Evolutionary conservation across 306 rosid species (phyloP).

Genomic region (Prunus kanzakura): DNA sequence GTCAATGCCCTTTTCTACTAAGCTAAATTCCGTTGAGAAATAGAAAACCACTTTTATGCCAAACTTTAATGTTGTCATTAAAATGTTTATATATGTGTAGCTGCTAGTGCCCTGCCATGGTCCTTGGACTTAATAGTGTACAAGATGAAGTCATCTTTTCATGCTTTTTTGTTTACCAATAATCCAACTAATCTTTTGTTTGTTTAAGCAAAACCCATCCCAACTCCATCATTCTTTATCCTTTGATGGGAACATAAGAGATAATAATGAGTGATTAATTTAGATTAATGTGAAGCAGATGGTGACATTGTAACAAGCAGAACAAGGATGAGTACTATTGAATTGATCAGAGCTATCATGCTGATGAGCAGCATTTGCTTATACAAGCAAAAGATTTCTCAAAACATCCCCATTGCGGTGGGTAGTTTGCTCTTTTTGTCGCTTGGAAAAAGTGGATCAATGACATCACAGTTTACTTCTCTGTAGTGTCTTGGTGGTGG

Average conservation of each 20-base stretch:
- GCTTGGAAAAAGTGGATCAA: not conserved
- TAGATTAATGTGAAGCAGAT: not conserved
- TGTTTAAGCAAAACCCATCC: constrained; percentile 17
- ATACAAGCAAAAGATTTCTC: not conserved
- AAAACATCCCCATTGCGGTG: not conserved
- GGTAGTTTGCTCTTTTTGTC: not conserved
- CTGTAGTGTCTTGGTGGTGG: not conserved
- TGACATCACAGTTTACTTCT: not conserved
- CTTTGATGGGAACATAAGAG: constrained; percentile 13
- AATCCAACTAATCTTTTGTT: constrained; percentile 29
- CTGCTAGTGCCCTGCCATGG: not conserved
- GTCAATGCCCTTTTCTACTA: rapidly evolving
- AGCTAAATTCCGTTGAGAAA: too few relatives aligned
- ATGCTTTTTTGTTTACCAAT: constrained; percentile 22
- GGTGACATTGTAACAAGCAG: constrained; percentile 20
- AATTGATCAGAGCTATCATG: not conserved
- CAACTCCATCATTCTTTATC: constrained; percentile 14
- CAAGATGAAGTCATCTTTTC: constrained; percentile 18
- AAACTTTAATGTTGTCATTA: too few relatives aligned
- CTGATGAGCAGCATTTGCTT: not conserved
- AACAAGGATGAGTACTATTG: not conserved
- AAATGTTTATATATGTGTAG: too few relatives aligned
- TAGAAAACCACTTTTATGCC: too few relatives aligned
- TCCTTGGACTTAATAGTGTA: constrained; percentile 7
- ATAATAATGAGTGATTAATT: constrained; percentile 10